These are phyloP conservation scores for Alternaria metachromatica DNA, from an alignment of 2,329 filamentous ascomycete species.

Conservation along the genomic window DNA sequence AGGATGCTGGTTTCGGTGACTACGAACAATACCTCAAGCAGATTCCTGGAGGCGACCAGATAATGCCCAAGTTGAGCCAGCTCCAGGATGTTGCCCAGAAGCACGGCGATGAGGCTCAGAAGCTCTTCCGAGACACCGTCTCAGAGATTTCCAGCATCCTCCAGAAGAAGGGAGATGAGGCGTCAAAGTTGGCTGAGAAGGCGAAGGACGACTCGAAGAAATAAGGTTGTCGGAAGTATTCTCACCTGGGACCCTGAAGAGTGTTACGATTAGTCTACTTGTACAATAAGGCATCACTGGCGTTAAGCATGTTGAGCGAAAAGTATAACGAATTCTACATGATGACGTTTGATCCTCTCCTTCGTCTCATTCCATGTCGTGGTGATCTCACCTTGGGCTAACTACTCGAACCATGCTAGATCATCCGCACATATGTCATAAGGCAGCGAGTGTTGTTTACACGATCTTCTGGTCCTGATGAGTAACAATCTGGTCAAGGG, in stretches of 20 bases:
- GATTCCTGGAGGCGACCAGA: constrained; percentile 69
- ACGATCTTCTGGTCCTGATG: no score
- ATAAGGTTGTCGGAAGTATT: constrained; percentile 14
- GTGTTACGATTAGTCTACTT: constrained; percentile 1
- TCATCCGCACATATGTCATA: no score
- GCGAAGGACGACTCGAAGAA: constrained; percentile 46
- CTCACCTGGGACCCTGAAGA: background rate
- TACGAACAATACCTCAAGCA: constrained; percentile 69
- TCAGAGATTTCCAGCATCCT: constrained; percentile 44
- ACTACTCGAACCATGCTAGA: no score
- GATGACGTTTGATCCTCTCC: no score
- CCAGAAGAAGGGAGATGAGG: constrained; percentile 45
- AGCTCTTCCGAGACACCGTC: constrained; percentile 68
- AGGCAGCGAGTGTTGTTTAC: no score
- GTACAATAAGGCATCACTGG: constrained; percentile 17
- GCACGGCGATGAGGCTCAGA: constrained; percentile 73
- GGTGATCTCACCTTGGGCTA: no score
- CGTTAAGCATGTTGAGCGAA: constrained; percentile 5
- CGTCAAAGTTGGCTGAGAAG: constrained; percentile 40
- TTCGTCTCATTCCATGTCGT: no score
- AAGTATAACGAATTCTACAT: background rate
- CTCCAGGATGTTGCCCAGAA: constrained; percentile 70
- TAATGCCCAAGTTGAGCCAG: constrained; percentile 70
- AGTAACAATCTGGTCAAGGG: no score
- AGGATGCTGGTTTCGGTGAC: constrained; percentile 58